These are phyloP conservation scores for Setaria italica DNA, from an alignment of 202 grass and related monocot genomes.

Conservation along the genomic window DNA sequence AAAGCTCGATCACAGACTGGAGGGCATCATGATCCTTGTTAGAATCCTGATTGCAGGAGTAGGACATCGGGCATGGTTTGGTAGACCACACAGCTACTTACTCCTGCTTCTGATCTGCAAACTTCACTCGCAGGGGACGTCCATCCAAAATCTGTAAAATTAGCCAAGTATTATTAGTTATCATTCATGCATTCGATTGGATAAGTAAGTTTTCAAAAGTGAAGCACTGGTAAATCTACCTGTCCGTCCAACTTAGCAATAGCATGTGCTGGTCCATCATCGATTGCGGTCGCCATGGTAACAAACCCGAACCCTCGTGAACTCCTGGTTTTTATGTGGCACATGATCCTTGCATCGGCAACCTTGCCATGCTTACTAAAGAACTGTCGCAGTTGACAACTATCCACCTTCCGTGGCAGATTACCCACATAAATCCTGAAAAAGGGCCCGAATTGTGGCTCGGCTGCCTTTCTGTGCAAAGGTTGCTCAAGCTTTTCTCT, in stretches of 20 bases:
- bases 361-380: conserved; percentile 79
- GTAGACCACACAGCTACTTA: too few species aligned
- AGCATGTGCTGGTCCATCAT: conserved; percentile 51
- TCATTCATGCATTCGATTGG: too few species aligned
- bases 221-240: conserved; percentile 26
- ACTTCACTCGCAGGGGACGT: too few species aligned
- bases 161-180: too few species aligned
- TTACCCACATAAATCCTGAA: conserved; percentile 68
- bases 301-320: conserved; percentile 83
- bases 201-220: too few species aligned
- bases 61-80: too few species aligned
- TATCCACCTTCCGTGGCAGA: conserved; percentile 60
- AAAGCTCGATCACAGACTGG: too few species aligned
- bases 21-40: too few species aligned
- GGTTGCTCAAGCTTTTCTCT: neutral
- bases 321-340: conserved; percentile 54
- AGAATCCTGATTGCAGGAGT: too few species aligned
- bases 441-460: neutral
- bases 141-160: too few species aligned
- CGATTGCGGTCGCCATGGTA: conserved; percentile 51
- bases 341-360: conserved; percentile 59
- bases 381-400: conserved; percentile 51
- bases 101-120: too few species aligned
- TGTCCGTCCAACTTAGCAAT: conserved; percentile 67
- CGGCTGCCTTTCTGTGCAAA: neutral